A percentile compares a stretch with the other conserved stretches of the same genome.
phyloP scores from a whole-genome alignment of 1,284 basidiomycete genomes.

The Malassezia cuniculi region DNA sequence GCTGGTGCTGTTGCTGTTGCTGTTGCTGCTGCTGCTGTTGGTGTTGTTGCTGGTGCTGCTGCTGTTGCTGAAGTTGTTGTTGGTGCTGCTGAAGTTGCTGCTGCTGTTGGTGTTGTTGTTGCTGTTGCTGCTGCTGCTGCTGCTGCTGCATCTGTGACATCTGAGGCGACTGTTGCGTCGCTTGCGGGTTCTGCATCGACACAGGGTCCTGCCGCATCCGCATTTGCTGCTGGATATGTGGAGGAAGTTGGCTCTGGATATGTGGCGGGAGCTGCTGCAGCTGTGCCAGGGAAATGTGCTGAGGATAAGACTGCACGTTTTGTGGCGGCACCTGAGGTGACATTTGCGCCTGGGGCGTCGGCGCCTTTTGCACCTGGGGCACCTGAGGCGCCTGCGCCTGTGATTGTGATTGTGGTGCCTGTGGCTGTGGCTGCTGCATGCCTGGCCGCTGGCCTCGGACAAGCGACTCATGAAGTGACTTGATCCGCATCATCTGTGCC shows the following conservation, averaged over 20 bases:
- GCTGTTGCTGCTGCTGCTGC: conserved; percentile 15
- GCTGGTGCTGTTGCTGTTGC: conserved; percentile 16
- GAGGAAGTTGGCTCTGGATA: conserved; percentile 8
- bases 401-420: not conserved
- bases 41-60: conserved; percentile 1
- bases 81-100: not conserved
- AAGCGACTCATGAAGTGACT: conserved; percentile 22
- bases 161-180: conserved; percentile 8
- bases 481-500: conserved; percentile 26
- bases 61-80: not conserved
- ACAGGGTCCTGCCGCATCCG: conserved; percentile 12
- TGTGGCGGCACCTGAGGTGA: conserved; percentile 2
- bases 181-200: conserved; percentile 6
- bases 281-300: conserved; percentile 1
- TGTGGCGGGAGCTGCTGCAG: conserved; percentile 11
- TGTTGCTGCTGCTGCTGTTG: conserved; percentile 7
- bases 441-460: too few species aligned
- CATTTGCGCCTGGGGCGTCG: conserved; percentile 1
- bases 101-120: conserved; percentile 1
- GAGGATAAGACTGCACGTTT: not conserved
- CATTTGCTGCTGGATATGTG: conserved; percentile 6
- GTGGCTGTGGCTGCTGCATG: conserved; percentile 15
- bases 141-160: conserved; percentile 14
- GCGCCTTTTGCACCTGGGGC: too few species aligned
- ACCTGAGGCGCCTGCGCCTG: not conserved